phyloP scores from a whole-genome alignment of 345 rosid species.

The Salix caprea region DNA sequence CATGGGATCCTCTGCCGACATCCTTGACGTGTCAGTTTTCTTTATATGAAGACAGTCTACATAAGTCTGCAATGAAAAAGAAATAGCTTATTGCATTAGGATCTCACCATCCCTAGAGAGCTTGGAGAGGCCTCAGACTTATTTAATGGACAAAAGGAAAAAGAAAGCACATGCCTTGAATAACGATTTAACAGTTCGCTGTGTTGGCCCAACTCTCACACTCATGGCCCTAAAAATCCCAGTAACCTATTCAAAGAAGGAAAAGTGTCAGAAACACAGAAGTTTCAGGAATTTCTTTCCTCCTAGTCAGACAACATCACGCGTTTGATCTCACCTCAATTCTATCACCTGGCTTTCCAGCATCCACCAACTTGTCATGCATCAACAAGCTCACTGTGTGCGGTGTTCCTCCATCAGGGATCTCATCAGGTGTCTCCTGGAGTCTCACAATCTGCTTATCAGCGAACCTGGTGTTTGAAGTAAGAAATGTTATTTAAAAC shows the following conservation, averaged over 20 bases:
- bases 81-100: slow-evolving; percentile 10
- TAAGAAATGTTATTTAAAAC: background rate
- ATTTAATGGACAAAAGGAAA: background rate
- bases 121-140: slow-evolving; percentile 1
- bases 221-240: slow-evolving; percentile 97
- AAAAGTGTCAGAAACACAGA: slow-evolving; percentile 10
- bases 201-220: slow-evolving; percentile 75
- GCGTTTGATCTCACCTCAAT: slow-evolving; percentile 56
- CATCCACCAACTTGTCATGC: slow-evolving; percentile 94
- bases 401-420: slow-evolving; percentile 97
- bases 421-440: slow-evolving; percentile 97
- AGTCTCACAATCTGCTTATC: slow-evolving; percentile 99
- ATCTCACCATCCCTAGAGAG: slow-evolving; percentile 2
- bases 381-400: slow-evolving; percentile 94
- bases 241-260: slow-evolving; percentile 51
- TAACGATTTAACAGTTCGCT: slow-evolving; percentile 91
- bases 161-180: slow-evolving; percentile 54
- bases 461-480: slow-evolving; percentile 55
- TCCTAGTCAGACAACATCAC: background rate
- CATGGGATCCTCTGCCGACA: slow-evolving; percentile 71
- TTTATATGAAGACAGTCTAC: slow-evolving; percentile 91
- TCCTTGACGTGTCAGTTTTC: slow-evolving; percentile 77
- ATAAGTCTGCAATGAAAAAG: slow-evolving; percentile 56
- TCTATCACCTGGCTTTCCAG: slow-evolving; percentile 97
- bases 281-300: background rate